Evolutionary conservation across 75 land plant species (phyloP).

Genomic region (Pseudotsuga menziesii): DNA sequence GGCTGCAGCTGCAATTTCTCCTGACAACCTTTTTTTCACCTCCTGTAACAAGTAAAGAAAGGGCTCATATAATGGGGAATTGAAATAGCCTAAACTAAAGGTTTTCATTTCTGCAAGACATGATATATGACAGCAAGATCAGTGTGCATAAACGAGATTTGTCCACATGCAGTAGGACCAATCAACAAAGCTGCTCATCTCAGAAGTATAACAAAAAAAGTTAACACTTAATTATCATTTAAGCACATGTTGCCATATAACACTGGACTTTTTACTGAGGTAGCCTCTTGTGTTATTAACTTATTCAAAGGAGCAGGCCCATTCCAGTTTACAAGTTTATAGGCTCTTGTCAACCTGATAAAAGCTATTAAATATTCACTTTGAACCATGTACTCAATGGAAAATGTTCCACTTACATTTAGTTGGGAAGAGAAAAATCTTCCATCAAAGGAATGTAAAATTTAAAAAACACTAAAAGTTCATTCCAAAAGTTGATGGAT

Average conservation of each 20-base stretch:
- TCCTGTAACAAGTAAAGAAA: slow-evolving; percentile 39
- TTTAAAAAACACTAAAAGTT: background rate
- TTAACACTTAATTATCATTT: no score
- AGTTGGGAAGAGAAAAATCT: background rate
- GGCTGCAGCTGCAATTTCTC: slow-evolving; percentile 84
- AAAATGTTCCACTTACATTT: background rate
- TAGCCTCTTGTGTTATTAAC: no score
- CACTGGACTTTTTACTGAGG: background rate
- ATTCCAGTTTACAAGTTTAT: background rate
- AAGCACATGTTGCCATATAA: background rate
- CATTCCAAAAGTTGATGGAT: background rate
- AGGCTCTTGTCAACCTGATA: background rate
- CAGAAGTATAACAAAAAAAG: background rate
- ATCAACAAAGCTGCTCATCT: background rate
- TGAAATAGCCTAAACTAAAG: background rate
- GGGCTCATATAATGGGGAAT: background rate
- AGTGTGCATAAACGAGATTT: background rate
- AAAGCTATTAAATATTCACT: background rate
- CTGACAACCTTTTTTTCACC: slow-evolving; percentile 81
- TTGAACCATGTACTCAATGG: background rate
- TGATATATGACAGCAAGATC: background rate
- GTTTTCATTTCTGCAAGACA: background rate
- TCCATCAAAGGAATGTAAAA: background rate
- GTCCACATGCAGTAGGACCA: background rate
- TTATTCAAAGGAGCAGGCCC: background rate